These are phyloP conservation scores for Mycena venus DNA, from an alignment of 768 basidiomycete genomes.

Conservation along the genomic window DNA sequence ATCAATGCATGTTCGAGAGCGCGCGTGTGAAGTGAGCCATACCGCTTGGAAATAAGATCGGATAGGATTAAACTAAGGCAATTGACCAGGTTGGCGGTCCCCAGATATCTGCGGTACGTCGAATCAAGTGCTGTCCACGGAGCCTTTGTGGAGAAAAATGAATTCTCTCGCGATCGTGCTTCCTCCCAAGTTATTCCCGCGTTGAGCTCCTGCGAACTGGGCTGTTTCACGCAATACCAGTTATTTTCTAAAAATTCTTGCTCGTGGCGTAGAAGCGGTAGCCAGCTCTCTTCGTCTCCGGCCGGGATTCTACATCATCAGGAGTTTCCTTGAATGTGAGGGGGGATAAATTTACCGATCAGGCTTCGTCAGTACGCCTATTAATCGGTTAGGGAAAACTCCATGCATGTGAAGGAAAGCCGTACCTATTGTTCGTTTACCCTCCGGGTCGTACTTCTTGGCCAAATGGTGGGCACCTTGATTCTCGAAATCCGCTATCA, in stretches of 20 bases:
- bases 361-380: slow-evolving; percentile 84
- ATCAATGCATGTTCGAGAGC: no score
- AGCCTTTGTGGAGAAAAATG: slow-evolving; percentile 64
- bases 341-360: slow-evolving; percentile 54
- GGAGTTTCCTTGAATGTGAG: background rate
- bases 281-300: slow-evolving; percentile 70
- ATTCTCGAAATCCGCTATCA: slow-evolving; percentile 82
- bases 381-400: no score
- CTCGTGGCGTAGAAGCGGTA: slow-evolving; percentile 68
- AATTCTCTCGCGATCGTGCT: slow-evolving; percentile 68
- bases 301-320: slow-evolving; percentile 51
- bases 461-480: slow-evolving; percentile 81
- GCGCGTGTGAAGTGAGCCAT: slow-evolving; percentile 30
- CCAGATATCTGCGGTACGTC: slow-evolving; percentile 63
- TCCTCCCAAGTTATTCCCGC: slow-evolving; percentile 70
- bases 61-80: slow-evolving; percentile 73
- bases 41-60: slow-evolving; percentile 74
- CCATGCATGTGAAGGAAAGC: background rate
- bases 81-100: slow-evolving; percentile 69
- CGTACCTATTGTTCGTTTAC: slow-evolving; percentile 79
- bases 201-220: slow-evolving; percentile 64
- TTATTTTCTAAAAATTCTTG: slow-evolving; percentile 63
- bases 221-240: slow-evolving; percentile 74
- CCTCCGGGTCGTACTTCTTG: slow-evolving; percentile 69
- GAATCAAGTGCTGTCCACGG: slow-evolving; percentile 71